phyloP scores from a whole-genome alignment of 2,329 filamentous ascomycete genomes.

The Hypoxylon sp. region DNA sequence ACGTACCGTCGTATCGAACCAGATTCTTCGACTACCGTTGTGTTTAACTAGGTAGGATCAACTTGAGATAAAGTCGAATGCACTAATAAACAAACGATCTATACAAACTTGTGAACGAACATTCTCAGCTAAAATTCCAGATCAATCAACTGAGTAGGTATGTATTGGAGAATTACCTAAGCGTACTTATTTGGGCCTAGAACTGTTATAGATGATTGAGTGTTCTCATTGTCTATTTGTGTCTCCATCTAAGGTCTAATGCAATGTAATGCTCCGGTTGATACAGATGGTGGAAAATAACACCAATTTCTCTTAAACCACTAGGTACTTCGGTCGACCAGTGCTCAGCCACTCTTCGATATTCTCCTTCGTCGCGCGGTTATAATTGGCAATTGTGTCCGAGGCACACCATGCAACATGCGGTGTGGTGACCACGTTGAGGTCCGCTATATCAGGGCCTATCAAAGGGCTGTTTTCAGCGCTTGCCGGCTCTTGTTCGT shows the following conservation, averaged over 20 bases:
- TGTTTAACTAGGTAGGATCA: no score
- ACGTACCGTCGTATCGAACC: no score
- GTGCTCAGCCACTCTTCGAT: constrained; percentile 47
- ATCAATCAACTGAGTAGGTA: no score
- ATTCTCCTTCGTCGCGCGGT: constrained; percentile 48
- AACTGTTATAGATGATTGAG: not conserved
- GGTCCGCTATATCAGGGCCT: constrained; percentile 43
- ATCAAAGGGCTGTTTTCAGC: constrained; percentile 47
- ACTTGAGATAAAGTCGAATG: no score
- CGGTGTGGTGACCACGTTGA: constrained; percentile 54
- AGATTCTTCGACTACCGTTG: no score
- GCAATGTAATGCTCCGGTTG: constrained; percentile 14
- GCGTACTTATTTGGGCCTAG: no score
- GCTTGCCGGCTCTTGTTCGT: constrained; percentile 50
- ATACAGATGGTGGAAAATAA: not conserved
- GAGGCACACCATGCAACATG: constrained; percentile 54
- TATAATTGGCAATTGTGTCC: constrained; percentile 52
- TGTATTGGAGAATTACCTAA: no score
- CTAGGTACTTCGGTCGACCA: constrained; percentile 45
- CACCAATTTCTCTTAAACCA: constrained; percentile 26
- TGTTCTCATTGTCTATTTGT: not conserved
- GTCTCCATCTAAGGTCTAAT: constrained; percentile 14
- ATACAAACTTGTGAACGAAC: no score
- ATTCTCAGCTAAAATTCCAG: no score
- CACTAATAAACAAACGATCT: no score